Percentiles rank a stretch among this genome's conserved stretches.
These are phyloP conservation scores for Rhododendron griersonianum DNA, from an alignment of 148 eudicot genomes.

Conservation along the genomic window DNA sequence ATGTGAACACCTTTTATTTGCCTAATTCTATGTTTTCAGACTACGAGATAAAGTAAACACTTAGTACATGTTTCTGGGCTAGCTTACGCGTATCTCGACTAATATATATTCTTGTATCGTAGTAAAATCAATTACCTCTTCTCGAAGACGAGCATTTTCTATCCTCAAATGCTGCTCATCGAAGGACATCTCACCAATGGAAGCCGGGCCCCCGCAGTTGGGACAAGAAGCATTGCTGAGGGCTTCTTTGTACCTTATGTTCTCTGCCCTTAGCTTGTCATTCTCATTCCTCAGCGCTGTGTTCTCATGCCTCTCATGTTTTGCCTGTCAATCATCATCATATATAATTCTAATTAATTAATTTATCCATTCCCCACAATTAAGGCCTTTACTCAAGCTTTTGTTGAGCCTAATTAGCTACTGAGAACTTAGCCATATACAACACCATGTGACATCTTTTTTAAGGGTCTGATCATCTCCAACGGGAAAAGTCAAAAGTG, in stretches of 20 bases:
- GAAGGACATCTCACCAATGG: constrained; percentile 83
- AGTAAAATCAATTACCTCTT: constrained; percentile 41
- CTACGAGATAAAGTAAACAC: background rate
- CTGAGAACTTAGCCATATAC: background rate
- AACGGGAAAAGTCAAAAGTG: no score
- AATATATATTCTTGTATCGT: no score
- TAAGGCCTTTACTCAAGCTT: background rate
- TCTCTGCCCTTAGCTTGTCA: constrained; percentile 82
- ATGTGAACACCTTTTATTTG: no score
- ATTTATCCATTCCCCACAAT: background rate
- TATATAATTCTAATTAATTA: background rate
- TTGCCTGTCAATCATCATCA: constrained; percentile 36
- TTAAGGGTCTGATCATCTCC: no score
- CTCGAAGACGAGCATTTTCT: constrained; percentile 78
- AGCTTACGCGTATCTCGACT: no score
- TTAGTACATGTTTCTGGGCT: no score
- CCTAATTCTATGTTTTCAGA: background rate
- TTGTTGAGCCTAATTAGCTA: background rate
- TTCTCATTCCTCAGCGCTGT: constrained; percentile 66
- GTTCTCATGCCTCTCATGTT: constrained; percentile 77
- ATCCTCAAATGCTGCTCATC: constrained; percentile 85
- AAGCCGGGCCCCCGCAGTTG: constrained; percentile 84
- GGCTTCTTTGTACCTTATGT: constrained; percentile 71
- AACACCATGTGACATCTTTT: no score
- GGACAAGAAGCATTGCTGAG: constrained; percentile 70